Evolutionary conservation across 257 asterid species (phyloP), one percentile per base, ranked within the genome.

Genomic region (Solanum chaucha): DNA sequence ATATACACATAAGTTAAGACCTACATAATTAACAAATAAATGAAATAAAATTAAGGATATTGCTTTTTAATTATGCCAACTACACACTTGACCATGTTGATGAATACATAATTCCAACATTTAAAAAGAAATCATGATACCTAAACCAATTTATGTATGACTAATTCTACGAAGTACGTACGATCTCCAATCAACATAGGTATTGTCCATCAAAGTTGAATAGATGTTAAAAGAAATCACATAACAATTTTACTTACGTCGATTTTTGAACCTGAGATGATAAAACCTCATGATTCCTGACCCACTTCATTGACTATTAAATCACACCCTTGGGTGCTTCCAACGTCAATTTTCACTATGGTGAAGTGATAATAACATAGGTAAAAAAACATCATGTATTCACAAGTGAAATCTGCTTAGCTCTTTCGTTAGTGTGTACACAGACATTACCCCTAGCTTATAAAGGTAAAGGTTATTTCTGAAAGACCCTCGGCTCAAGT

Each of bases 161-260:
- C 8, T 64, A 64, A 10, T 24, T 64, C 2, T 2, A 64, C 0
- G 0, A n/a, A n/a, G 71, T 10, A 24, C 3, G 1, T 5, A 10
- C 0, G 4, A 24, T n/a, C 2, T n/a, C 4, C 6, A 1, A 24
- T 4, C 4, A 24, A 26, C 9, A 3, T 28, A 12, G 2, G 5
- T 67, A 67, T 6, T 3, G 1, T 26, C 5, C 5, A 13, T 67
- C 22, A 13, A 28, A 3, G 5, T 67, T 67, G 20, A 28, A 26
- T 15, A 67, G 1, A 67, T 28, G 2, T 41, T 41, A 6, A 7
- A 30, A 30, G 1, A 30, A 30, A 70, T 70, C 5, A 70, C 11
- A 4, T 3, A 1, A 14, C 22, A 0, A 14, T 30, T 30, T 30
- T 32, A 15, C 7, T 70, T 70, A 0, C 2, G 0, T 3, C 8